Evolutionary conservation across 2,329 filamentous ascomycete genomes (phyloP).

Genomic region (Cordyceps cicadae): DNA sequence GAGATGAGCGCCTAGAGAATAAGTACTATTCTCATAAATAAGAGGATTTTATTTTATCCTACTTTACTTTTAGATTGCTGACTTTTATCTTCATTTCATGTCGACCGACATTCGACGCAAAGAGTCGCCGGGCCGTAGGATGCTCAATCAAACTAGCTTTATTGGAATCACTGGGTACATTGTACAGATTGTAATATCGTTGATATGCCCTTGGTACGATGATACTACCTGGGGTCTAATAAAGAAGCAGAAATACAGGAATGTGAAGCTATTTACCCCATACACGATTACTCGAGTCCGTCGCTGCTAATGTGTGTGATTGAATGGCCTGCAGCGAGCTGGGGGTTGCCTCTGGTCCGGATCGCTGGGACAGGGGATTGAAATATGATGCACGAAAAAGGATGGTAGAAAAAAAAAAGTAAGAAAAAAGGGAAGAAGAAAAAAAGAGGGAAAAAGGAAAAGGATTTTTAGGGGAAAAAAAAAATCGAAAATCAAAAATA

Average conservation of each 20-base stretch:
- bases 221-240: background rate
- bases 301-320: background rate
- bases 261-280: background rate
- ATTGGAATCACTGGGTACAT: too few species aligned
- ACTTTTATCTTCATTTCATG: too few species aligned
- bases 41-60: background rate
- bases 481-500: too few species aligned
- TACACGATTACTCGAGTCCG: background rate
- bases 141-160: too few species aligned
- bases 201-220: too few species aligned
- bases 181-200: too few species aligned
- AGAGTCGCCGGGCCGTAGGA: too few species aligned
- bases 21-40: background rate
- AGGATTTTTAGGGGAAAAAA: too few species aligned
- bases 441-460: background rate
- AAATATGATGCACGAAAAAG: background rate
- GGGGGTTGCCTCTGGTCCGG: background rate
- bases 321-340: background rate
- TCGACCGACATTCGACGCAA: too few species aligned
- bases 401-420: background rate
- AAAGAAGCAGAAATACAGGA: background rate
- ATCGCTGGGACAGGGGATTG: background rate
- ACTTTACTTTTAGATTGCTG: too few species aligned
- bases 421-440: background rate
- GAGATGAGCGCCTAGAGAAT: background rate